These are phyloP conservation scores for Puccinia polysora DNA, from an alignment of 1,284 basidiomycete genomes.

Conservation along the genomic window DNA sequence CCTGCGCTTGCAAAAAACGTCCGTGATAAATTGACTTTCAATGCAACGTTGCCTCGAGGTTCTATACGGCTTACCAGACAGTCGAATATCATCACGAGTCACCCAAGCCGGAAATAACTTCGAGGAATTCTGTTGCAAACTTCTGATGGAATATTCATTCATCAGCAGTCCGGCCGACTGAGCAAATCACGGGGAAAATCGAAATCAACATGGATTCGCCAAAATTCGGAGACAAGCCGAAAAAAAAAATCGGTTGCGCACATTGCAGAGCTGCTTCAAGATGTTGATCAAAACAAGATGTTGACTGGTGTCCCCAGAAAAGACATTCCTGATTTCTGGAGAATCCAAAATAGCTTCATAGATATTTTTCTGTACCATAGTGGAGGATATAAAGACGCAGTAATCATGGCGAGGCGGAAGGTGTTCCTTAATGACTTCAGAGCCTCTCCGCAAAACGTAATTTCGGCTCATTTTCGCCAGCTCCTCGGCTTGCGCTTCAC, in stretches of 20 bases:
- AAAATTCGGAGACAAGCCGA: neutral
- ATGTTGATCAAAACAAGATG: constrained; percentile 75
- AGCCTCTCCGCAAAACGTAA: constrained; percentile 84
- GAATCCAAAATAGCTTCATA: constrained; percentile 71
- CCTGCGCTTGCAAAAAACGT: constrained; percentile 45
- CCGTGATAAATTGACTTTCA: neutral
- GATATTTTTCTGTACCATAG: constrained; percentile 71
- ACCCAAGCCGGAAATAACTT: constrained; percentile 64
- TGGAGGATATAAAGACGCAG: constrained; percentile 82
- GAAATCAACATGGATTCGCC: neutral
- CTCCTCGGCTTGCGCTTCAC: constrained; percentile 60
- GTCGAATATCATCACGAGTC: constrained; percentile 64
- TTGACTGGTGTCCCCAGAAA: constrained; percentile 67
- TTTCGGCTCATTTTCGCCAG: constrained; percentile 71
- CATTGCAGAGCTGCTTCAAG: constrained; percentile 86
- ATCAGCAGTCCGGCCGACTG: constrained; percentile 40
- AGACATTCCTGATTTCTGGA: constrained; percentile 63
- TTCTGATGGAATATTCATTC: constrained; percentile 42
- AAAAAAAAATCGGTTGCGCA: constrained; percentile 60
- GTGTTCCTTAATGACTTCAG: constrained; percentile 69
- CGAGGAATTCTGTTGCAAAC: constrained; percentile 61
- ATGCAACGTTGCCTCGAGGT: neutral
- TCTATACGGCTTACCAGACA: constrained; percentile 51
- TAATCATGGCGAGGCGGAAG: constrained; percentile 93
- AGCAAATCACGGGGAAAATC: neutral